A percentile compares a stretch with the other conserved stretches of the same genome.
These are phyloP conservation scores for Sporothrix phasma DNA, from an alignment of 2,329 filamentous ascomycete genomes.

Conservation along the genomic window DNA sequence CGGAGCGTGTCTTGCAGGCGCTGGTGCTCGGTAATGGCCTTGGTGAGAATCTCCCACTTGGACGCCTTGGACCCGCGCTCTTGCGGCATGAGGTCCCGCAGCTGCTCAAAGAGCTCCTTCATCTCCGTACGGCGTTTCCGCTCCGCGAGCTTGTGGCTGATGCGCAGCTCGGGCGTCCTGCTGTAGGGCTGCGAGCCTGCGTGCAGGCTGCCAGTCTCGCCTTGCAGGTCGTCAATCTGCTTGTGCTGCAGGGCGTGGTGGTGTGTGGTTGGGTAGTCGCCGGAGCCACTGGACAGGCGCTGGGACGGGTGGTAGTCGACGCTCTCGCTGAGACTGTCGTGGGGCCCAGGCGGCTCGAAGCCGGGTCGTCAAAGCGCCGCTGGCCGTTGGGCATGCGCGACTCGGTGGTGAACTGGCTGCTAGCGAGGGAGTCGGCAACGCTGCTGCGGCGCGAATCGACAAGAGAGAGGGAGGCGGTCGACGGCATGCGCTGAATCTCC, in stretches of 20 bases:
- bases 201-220: conserved; percentile 43
- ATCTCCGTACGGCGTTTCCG: conserved; percentile 77
- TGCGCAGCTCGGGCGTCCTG: conserved; percentile 67
- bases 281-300: conserved; percentile 39
- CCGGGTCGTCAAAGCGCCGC: conserved; percentile 58
- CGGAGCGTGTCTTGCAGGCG: conserved; percentile 42
- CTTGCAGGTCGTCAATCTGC: conserved; percentile 56
- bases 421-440: conserved; percentile 66
- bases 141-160: conserved; percentile 79
- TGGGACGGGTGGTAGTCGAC: conserved; percentile 31
- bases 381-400: conserved; percentile 63
- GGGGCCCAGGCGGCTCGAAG: conserved; percentile 57
- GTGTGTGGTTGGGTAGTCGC: conserved; percentile 51
- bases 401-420: conserved; percentile 68
- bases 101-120: conserved; percentile 76
- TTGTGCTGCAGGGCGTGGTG: conserved; percentile 70
- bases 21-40: conserved; percentile 56
- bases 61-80: conserved; percentile 76
- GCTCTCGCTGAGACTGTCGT: conserved; percentile 39
- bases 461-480: conserved; percentile 38
- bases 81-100: conserved; percentile 68
- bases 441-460: conserved; percentile 64
- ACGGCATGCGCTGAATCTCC: conserved; percentile 45
- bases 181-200: conserved; percentile 65
- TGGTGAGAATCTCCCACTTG: conserved; percentile 82